Conservation (phyloP, 768 basidiomycete genomes). For the Artomyces pyxidatus region DNA sequence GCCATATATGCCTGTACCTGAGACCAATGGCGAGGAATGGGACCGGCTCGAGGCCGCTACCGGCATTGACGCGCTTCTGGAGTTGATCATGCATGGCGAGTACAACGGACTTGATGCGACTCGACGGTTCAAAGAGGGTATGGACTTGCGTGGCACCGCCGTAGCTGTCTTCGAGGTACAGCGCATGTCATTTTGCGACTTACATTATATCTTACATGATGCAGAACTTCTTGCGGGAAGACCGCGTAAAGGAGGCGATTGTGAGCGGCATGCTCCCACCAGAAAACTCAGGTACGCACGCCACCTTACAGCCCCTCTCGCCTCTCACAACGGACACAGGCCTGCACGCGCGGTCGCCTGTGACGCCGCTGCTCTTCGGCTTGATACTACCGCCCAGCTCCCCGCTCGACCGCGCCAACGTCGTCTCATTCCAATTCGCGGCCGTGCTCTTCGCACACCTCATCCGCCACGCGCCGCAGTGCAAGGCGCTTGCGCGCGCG, state of each 20-base stretch:
- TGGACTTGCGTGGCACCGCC: slow-evolving; percentile 72
- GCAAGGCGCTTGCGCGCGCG: slow-evolving; percentile 54
- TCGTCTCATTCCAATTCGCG: slow-evolving; percentile 65
- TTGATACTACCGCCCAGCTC: slow-evolving; percentile 56
- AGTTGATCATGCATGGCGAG: slow-evolving; percentile 82
- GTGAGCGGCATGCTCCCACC: slow-evolving; percentile 65
- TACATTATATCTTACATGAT: slow-evolving; percentile 3
- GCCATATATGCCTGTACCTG: slow-evolving; percentile 68
- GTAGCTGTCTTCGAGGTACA: slow-evolving; percentile 77
- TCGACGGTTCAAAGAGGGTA: slow-evolving; percentile 52
- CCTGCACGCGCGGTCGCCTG: slow-evolving; percentile 32
- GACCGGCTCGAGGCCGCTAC: slow-evolving; percentile 76
- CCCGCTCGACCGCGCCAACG: slow-evolving; percentile 45
- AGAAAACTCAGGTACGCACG: slow-evolving; percentile 32
- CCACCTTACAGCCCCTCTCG: slow-evolving; percentile 16
- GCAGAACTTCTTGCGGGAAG: slow-evolving; percentile 71
- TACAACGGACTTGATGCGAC: slow-evolving; percentile 58
- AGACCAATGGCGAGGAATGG: slow-evolving; percentile 89
- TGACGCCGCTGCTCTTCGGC: slow-evolving; percentile 65
- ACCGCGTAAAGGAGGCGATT: slow-evolving; percentile 62
- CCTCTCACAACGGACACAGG: slow-evolving; percentile 13
- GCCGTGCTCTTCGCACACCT: slow-evolving; percentile 76
- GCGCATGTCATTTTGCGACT: neutral
- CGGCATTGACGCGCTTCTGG: slow-evolving; percentile 75
- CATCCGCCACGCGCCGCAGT: slow-evolving; percentile 55